These are phyloP conservation scores for Pelargonium myrrhifolium DNA, from an alignment of 441 rosid genomes.

Conservation along the genomic window DNA sequence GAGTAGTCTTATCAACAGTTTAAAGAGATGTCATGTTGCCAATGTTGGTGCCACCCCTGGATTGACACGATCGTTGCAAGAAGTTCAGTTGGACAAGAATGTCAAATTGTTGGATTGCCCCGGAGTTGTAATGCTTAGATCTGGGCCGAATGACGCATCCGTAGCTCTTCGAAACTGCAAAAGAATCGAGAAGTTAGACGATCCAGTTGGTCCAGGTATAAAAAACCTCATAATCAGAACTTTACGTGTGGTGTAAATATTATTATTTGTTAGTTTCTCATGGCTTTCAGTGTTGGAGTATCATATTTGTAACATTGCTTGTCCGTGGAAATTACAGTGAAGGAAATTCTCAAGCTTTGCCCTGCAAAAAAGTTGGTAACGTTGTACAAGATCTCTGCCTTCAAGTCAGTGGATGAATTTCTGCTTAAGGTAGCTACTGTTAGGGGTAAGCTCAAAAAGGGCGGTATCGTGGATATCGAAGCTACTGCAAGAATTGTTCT, in stretches of 20 bases:
- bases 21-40: conserved; percentile 86
- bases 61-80: conserved; percentile 85
- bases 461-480: conserved; percentile 79
- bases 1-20: conserved; percentile 96
- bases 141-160: conserved; percentile 58
- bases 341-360: conserved; percentile 82
- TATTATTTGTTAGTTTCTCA: too few species aligned
- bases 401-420: conserved; percentile 74
- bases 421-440: conserved; percentile 76
- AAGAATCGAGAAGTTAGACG: conserved; percentile 87
- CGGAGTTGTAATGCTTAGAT: conserved; percentile 92
- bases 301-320: neutral
- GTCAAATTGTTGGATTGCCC: conserved; percentile 90
- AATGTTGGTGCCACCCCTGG: conserved; percentile 97
- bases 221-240: neutral
- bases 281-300: neutral
- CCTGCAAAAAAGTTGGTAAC: conserved; percentile 55
- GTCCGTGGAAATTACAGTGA: conserved; percentile 43
- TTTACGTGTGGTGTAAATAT: neutral
- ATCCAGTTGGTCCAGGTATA: conserved; percentile 82
- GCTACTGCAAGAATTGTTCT: conserved; percentile 81
- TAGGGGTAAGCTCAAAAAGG: conserved; percentile 88
- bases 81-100: conserved; percentile 89
- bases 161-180: conserved; percentile 89
- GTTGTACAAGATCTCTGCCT: conserved; percentile 67